Conservation (phyloP, 306 rosid genomes). For the Citrullus mucosospermus region DNA sequence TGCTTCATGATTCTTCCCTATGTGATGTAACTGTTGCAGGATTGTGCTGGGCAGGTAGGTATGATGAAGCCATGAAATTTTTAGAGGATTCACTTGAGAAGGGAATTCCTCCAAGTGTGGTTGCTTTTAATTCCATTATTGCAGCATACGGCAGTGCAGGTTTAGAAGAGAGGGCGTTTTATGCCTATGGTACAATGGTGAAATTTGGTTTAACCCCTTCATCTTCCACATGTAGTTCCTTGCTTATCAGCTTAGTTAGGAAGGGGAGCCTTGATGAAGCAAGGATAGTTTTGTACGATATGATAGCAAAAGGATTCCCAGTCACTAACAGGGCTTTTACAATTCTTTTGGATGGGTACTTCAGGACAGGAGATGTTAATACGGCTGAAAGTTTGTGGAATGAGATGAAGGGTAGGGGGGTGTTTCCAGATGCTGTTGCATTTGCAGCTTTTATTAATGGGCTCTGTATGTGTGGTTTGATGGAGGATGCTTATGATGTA, state of each 20-base stretch:
- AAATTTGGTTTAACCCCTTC: constrained; percentile 42
- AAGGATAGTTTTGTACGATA: constrained; percentile 35
- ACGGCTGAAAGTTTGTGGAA: constrained; percentile 59
- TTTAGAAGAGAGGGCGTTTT: constrained; percentile 45
- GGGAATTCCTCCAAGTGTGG: constrained; percentile 44
- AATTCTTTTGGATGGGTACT: constrained; percentile 52
- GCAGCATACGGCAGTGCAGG: constrained; percentile 56
- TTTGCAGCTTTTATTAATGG: constrained; percentile 72
- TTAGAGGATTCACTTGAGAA: constrained; percentile 46
- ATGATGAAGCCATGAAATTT: constrained; percentile 37
- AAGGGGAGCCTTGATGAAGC: constrained; percentile 55
- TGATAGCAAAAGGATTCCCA: constrained; percentile 52
- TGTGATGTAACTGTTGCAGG: constrained; percentile 38
- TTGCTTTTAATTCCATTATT: constrained; percentile 57
- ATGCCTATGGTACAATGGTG: constrained; percentile 37
- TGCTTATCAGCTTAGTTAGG: constrained; percentile 51
- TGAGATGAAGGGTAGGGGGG: constrained; percentile 46
- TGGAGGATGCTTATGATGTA: constrained; percentile 41
- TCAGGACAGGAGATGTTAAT: constrained; percentile 35
- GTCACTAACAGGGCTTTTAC: constrained; percentile 47
- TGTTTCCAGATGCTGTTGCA: constrained; percentile 57
- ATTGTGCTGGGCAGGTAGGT: constrained; percentile 61
- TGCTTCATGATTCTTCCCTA: constrained; percentile 26
- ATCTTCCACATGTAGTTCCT: constrained; percentile 47
- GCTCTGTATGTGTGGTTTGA: constrained; percentile 41